Conservation (phyloP, 495 filamentous ascomycete species). For the Penicillium waksmanii region DNA sequence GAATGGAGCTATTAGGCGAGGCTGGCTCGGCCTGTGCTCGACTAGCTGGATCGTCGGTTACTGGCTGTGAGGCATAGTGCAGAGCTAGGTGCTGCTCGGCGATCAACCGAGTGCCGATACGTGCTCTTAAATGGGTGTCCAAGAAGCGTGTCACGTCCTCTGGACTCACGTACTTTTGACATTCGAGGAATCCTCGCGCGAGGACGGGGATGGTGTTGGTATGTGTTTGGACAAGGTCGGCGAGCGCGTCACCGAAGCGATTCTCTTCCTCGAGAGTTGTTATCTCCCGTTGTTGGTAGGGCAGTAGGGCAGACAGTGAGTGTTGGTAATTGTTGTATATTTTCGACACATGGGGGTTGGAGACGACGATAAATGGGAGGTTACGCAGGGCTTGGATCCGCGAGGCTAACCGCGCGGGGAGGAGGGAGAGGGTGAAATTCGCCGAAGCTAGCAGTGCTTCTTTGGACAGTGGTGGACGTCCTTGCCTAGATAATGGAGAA, state of each 20-base stretch:
- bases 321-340: conserved; percentile 97
- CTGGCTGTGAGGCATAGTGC: conserved; percentile 79
- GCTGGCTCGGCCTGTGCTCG: conserved; percentile 2
- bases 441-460: conserved; percentile 82
- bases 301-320: conserved; percentile 83
- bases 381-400: conserved; percentile 90
- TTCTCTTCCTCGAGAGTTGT: conserved; percentile 85
- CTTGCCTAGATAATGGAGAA: conserved; percentile 61
- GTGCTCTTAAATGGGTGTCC: conserved; percentile 89
- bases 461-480: conserved; percentile 82
- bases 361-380: conserved; percentile 95
- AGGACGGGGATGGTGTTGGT: conserved; percentile 91
- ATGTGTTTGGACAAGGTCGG: conserved; percentile 91
- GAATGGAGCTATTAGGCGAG: conserved; percentile 46
- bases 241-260: conserved; percentile 86
- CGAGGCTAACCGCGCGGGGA: conserved; percentile 91
- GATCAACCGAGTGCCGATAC: conserved; percentile 92
- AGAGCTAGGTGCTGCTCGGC: conserved; percentile 97
- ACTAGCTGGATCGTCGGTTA: conserved; percentile 47
- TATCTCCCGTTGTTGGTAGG: conserved; percentile 77
- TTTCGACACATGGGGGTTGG: conserved; percentile 86
- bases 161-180: conserved; percentile 79
- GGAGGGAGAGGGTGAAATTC: conserved; percentile 90
- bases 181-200: conserved; percentile 90
- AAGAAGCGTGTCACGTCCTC: conserved; percentile 85